Conservation (phyloP, 495 filamentous ascomycete species). For the Penicillium longicatenatum region DNA sequence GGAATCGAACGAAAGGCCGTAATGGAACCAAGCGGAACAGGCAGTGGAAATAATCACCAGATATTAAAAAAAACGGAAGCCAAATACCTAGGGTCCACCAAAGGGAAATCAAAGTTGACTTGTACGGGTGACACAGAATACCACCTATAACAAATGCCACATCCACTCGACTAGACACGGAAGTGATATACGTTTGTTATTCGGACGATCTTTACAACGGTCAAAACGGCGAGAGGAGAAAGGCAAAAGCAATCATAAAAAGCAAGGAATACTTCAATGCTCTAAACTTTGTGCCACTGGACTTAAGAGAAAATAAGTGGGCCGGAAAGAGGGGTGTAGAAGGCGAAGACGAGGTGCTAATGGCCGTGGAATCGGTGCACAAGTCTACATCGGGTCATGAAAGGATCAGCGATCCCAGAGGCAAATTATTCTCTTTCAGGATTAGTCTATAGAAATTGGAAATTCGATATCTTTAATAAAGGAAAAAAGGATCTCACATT, state of each 20-base stretch:
- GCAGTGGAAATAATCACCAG: not conserved
- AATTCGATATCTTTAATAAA: not conserved
- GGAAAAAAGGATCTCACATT: not conserved
- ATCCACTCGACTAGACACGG: not conserved
- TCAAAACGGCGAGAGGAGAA: conserved; percentile 12
- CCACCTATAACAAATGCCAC: not conserved
- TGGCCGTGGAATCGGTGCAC: not conserved
- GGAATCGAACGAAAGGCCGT: not conserved
- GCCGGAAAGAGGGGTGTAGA: conserved; percentile 3
- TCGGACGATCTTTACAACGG: conserved; percentile 25
- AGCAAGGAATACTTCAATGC: conserved; percentile 2
- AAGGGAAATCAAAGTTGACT: conserved; percentile 16
- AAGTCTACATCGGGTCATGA: not conserved
- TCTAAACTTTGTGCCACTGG: conserved; percentile 1
- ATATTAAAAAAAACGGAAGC: conserved; percentile 4
- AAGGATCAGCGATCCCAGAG: conserved; percentile 5
- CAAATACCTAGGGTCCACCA: conserved; percentile 26
- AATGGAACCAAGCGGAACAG: not conserved
- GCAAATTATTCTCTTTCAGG: not conserved
- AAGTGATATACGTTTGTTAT: conserved; percentile 9
- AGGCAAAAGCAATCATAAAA: not conserved
- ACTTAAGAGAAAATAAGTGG: not conserved
- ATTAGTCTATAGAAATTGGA: not conserved
- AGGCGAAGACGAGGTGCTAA: not conserved
- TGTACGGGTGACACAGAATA: not conserved